Evolutionary conservation across 2,329 filamentous ascomycete genomes (phyloP), one percentile per base, ranked within the genome.

Genomic region (Fusarium oxysporum): DNA sequence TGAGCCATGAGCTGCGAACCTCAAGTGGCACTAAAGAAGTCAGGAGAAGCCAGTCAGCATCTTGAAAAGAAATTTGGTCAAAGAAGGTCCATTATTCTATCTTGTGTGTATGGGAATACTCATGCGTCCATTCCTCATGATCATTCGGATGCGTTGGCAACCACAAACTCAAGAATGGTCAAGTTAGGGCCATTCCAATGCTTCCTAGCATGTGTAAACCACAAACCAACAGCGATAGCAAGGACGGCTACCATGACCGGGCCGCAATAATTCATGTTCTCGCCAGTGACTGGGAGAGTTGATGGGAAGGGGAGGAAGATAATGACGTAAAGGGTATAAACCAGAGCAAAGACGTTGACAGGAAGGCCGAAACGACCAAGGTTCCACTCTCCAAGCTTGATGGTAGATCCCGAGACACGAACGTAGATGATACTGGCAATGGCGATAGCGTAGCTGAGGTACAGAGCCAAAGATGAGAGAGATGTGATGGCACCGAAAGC

Each of bases 371-470:
- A 76, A 3, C 65, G 59, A 4, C 75, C 75, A 1, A 77, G 65
- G 47, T 77, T 77, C 75, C 75, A 77, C 43, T 77, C 75, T 16
- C 75, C 75, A 14, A 77, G 62, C 28, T 77, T 75, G 25, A 77
- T 41, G 1, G 33, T 62, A 17, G 48, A 57, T 1, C 48, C 57
- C 0, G 69, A 57, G 14, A 73, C 65, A 4, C 75, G 75, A 3
- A 61, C 71, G 21, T 77, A 76, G 17, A 77, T 66, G 13, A 77
- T 77, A 33, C 75, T 77, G 14, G 58, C 50, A 35, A 77, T 77
- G 5, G 73, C 73, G 8, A 77, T 77, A 21, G 75, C 75, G 19
- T 77, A 77, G 10, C 75, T 77, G n/a, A 77, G 57, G 43, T 77
- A 77, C 1, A 77, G 75, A 17, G 75, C 75, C 53, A 77, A 6